phyloP scores from a whole-genome alignment of 2,329 filamentous ascomycete species.

The Lizonia empirigonia region DNA sequence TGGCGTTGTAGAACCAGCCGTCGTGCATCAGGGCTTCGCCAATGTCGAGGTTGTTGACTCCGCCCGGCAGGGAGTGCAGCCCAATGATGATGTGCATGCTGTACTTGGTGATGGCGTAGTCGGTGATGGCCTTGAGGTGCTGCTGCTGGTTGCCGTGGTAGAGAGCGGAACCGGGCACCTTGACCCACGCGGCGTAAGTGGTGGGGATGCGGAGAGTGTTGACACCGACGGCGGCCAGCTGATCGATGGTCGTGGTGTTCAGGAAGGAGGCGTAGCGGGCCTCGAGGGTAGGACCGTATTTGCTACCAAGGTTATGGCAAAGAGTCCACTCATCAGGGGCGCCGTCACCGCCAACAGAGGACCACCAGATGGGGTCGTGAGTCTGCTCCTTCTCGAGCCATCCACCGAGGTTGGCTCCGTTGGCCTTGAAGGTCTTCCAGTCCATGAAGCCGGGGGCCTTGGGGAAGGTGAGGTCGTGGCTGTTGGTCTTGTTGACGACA shows the following conservation, averaged over 20 bases:
- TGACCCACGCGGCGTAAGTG: constrained; percentile 45
- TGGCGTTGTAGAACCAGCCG: constrained; percentile 45
- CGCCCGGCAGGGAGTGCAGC: constrained; percentile 37
- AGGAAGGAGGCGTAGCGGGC: constrained; percentile 36
- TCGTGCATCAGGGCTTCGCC: constrained; percentile 26
- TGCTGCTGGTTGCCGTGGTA: constrained; percentile 41
- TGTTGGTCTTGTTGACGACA: background rate
- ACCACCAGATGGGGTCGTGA: constrained; percentile 36
- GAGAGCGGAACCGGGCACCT: constrained; percentile 40
- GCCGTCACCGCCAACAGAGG: constrained; percentile 10
- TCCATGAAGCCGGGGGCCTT: constrained; percentile 14
- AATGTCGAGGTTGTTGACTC: constrained; percentile 35
- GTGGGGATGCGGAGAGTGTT: constrained; percentile 46
- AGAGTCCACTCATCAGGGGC: constrained; percentile 44
- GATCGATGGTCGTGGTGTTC: constrained; percentile 38
- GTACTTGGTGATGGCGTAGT: constrained; percentile 45
- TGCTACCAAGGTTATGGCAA: constrained; percentile 35
- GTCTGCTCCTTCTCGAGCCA: constrained; percentile 41
- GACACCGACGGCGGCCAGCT: constrained; percentile 38
- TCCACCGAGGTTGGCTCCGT: constrained; percentile 34
- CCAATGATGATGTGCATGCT: constrained; percentile 46
- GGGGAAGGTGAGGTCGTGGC: constrained; percentile 5
- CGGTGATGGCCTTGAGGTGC: constrained; percentile 35
- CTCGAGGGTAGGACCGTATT: constrained; percentile 37
- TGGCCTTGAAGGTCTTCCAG: constrained; percentile 23